Percentiles rank a stretch among this genome's conserved stretches.
phyloP scores from a whole-genome alignment of 2,329 filamentous ascomycete genomes.

The Colletotrichum sp. region DNA sequence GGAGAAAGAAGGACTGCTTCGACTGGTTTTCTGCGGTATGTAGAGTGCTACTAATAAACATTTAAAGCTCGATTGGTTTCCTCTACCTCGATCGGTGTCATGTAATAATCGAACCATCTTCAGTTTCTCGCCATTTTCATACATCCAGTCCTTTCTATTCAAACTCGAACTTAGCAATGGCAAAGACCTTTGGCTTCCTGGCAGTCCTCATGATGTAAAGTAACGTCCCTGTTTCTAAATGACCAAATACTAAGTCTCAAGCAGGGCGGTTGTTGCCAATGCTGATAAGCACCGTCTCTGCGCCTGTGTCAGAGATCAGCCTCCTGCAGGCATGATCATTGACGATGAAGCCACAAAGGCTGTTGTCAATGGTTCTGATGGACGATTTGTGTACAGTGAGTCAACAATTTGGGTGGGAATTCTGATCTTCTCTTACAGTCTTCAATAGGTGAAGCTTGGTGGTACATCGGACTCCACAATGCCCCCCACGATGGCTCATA shows the following conservation, averaged over 20 bases:
- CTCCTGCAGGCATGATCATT: not conserved
- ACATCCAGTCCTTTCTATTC: not conserved
- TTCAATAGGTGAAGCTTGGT: not conserved
- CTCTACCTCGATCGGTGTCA: not conserved
- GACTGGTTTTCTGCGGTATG: not conserved
- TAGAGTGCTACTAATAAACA: not conserved
- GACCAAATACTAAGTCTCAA: not conserved
- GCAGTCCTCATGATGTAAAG: not conserved
- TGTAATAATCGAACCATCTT: not conserved
- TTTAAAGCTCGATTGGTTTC: not conserved
- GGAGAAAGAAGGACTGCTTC: not conserved
- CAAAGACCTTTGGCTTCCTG: not conserved
- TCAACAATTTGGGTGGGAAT: not conserved
- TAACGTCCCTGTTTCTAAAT: not conserved
- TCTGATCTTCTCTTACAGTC: not conserved
- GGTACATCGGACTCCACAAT: not conserved
- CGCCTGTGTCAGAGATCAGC: not conserved
- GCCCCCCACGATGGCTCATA: not conserved
- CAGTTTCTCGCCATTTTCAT: accelerated
- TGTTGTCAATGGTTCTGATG: not conserved
- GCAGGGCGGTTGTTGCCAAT: not conserved
- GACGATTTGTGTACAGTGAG: not conserved
- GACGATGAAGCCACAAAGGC: not conserved
- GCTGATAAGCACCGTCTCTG: not conserved
- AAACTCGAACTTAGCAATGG: not conserved